Conservation (phyloP, 371 early-diverging fungal species). For the Mucor velutinosus region DNA sequence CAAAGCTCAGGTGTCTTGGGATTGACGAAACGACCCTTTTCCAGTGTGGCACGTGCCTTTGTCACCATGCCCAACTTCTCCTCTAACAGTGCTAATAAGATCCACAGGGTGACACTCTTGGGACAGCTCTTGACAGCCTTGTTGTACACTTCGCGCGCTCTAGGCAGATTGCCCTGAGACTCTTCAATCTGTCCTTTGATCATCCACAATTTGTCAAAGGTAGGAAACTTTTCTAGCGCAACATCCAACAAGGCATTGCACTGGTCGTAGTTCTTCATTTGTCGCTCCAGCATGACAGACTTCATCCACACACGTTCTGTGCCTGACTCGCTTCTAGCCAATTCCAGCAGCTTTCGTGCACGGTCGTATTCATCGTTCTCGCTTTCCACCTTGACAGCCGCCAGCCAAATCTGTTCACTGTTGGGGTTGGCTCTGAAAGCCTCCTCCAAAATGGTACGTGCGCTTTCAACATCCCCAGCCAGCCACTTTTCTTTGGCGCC, state of each 20-base stretch:
- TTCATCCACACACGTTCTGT: slow-evolving; percentile 95
- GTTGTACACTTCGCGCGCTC: slow-evolving; percentile 79
- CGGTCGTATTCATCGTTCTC: slow-evolving; percentile 83
- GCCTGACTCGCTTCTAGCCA: slow-evolving; percentile 75
- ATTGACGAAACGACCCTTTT: slow-evolving; percentile 84
- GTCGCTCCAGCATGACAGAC: slow-evolving; percentile 84
- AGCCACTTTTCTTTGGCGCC: slow-evolving; percentile 95
- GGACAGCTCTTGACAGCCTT: slow-evolving; percentile 82
- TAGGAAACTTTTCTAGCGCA: slow-evolving; percentile 73
- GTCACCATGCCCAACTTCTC: slow-evolving; percentile 72
- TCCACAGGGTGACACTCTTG: slow-evolving; percentile 82
- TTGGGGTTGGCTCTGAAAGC: slow-evolving; percentile 92
- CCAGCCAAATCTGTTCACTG: slow-evolving; percentile 93
- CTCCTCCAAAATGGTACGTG: slow-evolving; percentile 80
- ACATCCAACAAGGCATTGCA: slow-evolving; percentile 75
- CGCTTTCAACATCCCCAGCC: slow-evolving; percentile 85
- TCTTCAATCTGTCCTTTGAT: slow-evolving; percentile 85
- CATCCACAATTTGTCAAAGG: slow-evolving; percentile 92
- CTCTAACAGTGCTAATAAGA: slow-evolving; percentile 78
- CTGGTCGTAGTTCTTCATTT: slow-evolving; percentile 64
- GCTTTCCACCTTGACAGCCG: slow-evolving; percentile 94
- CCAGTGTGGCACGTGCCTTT: slow-evolving; percentile 85
- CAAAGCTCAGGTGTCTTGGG: slow-evolving; percentile 84
- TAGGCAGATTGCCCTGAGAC: slow-evolving; percentile 48
- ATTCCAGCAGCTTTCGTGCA: slow-evolving; percentile 75